Base-by-base conservation (phyloP, 495 filamentous ascomycete species). In the Letharia columbiana region DNA sequence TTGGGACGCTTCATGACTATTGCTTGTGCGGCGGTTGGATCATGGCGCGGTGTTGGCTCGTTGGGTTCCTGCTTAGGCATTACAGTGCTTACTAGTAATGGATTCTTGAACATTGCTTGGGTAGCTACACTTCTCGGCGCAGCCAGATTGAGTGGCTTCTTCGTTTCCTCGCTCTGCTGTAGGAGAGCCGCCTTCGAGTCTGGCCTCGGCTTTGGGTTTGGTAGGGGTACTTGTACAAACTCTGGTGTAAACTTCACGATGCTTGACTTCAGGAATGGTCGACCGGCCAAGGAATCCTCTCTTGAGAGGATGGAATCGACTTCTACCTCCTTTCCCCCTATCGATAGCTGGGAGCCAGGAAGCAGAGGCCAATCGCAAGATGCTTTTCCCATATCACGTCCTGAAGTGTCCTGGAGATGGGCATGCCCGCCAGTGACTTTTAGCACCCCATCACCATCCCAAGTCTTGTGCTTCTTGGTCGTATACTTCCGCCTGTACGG, bases 361-460 rank as follows among this genome's bases (percentile, higher is more conserved):
- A 86, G 79, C 3, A 91, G 75, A 20, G 78, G 77, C 20, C 78
- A 75, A 45, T 81, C 81, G 67, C 80, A 82, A 70, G 82, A 75
- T 13, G 77, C 77, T 58, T 79, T 82, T 23, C 89, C 90, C 80
- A 90, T 82, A 17, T 89, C 85, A 73, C 81, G 84, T 12, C 89
- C 89, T 2, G 82, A 82, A 12, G 83, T 73, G 73, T 91, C 87
- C 63, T 86, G 81, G 10, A 93, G 77, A 63, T 76, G 77, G 17
- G 85, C 88, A 70, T 81, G 83, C 9, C 88, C 87, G 20, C 77
- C 78, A 0, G 74, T 71, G 3, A 87, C 77, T 4, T 80, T 75
- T 15, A 93, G 78, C 10, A 91, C 79, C 4, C 89, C 89, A 73
- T 93, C 89, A n/a, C 90, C 89, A 74, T 92, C 89, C 87, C 90